Evolutionary conservation across 2,329 filamentous ascomycete species (phyloP), one percentile per base, ranked within the genome.

Genomic region (Arthrobotrys conoides): DNA sequence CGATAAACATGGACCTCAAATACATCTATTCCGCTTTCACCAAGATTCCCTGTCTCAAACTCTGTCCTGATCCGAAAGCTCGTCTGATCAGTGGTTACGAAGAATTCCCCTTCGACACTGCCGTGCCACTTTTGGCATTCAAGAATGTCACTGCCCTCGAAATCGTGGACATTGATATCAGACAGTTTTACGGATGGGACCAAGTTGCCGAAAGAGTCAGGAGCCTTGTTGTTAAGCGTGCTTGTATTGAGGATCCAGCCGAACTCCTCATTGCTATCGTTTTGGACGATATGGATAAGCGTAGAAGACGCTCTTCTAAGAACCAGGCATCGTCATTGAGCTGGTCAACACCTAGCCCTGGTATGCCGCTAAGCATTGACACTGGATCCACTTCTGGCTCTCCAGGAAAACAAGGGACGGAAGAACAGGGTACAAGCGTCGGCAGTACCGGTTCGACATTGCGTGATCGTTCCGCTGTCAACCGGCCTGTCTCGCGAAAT

Each of bases 21-120:
- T 98, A 99, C 84, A 88, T 99, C 38, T 99, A 97, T 86, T 98
- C 96, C 49, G 93, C 96, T 72, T 99, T 98, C 84, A 99, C 96
- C 83, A 99, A 98, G 86, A 97, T 99, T 51, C 96, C 96, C 0
- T 97, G 93, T 83, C 87, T 99, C 80, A 91, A 92, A 80, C 87
- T 99, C 70, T 91, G 94, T 30, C 94, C 94, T n/a, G 96, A 99
- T 84, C 94, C 94, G 87, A 92, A 93, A 81, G 94, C 95, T 61
- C 91, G 92, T 67, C 87, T 97, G 79, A 97, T 99, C 81, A 89
- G 91, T 81, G 95, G 95, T 30, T 98, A 96, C 83, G 96, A 99
- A 85, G 95, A 97, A 85, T 99, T 98, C 81, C 96, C 96, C 1
- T 97, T 98, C 84, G 96, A 99, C 85, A 97, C 93, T 24, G 96